Evolutionary conservation across 768 basidiomycete genomes (phyloP), one percentile per base, ranked within the genome.

Genomic region (Flagelloscypha sp.): DNA sequence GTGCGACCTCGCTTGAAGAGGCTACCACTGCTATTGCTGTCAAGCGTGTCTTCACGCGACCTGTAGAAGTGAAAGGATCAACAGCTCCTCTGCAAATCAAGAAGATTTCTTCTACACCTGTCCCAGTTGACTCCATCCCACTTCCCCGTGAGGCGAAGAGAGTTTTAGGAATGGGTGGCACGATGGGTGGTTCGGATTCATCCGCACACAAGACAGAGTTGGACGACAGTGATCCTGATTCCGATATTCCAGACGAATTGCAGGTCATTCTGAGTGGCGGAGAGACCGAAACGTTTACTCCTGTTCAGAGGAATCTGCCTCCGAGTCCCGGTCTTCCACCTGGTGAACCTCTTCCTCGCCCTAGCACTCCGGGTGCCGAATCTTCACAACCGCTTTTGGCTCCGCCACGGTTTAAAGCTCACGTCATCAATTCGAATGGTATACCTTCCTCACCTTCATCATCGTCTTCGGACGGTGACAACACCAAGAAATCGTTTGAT

Each of bases 181-280:
- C 81, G 1, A 69, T 85, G 61, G 82, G 82, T 7, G 72, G 72
- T 1, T 75, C 72, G 0, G 62, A 71, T 31, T 63, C 62, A 3
- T 68, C 68, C 16, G 58, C 48, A 18, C 68, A 68, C 33, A 66
- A 63, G 36, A 59, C 59, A 11, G 67, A 65, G 13, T 44, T 69
- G 6, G 70, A 79, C 24, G 63, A 59, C 2, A 72, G 71, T 7
- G 79, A 84, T 47, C 79, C 72, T 0, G 78, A 85, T 51, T 82
- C 78, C 2, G 84, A 89, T 46, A 82, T 87, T n/a, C 84, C 86
- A 1, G 72, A 82, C 27, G 86, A 88, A 53, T 52, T 88, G 37
- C 75, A 77, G 43, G 62, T 64, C 16, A 75, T 88, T 30, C 53
- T 88, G 17, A 63, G 63, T 1, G 49, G 60, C 53, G 47, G 65